phyloP scores from a whole-genome alignment of 2,329 filamentous ascomycete species.

The Aspergillus texensis region DNA sequence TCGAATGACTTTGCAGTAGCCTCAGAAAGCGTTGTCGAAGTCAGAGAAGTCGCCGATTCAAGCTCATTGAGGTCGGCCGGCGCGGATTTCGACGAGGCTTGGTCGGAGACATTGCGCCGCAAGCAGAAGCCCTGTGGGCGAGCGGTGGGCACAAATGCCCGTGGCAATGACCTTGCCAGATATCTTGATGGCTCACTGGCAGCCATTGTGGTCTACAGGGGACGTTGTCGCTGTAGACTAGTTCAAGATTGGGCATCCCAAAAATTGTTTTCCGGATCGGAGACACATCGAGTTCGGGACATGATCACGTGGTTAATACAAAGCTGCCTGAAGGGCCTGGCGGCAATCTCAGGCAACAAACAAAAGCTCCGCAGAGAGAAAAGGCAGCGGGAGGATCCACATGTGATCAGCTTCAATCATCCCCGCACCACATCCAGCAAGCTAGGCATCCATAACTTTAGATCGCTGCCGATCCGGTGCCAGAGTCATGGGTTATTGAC shows the following conservation, averaged over 20 bases:
- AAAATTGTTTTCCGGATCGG: constrained; percentile 36
- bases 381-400: constrained; percentile 13
- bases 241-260: constrained; percentile 19
- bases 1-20: constrained; percentile 51
- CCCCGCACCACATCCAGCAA: constrained; percentile 9
- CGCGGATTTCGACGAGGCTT: constrained; percentile 36
- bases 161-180: constrained; percentile 41
- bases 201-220: constrained; percentile 37
- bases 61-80: constrained; percentile 45
- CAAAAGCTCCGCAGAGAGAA: constrained; percentile 5
- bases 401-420: constrained; percentile 20
- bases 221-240: constrained; percentile 23
- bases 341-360: constrained; percentile 14
- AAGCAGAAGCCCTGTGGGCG: constrained; percentile 35
- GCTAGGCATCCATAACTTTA: constrained; percentile 11
- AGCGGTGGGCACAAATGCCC: constrained; percentile 35
- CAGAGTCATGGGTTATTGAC: constrained; percentile 14
- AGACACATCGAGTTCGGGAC: constrained; percentile 19
- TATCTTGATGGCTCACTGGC: constrained; percentile 43
- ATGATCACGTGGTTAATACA: constrained; percentile 17
- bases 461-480: constrained; percentile 17
- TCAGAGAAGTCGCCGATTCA: constrained; percentile 52
- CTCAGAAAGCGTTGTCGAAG: constrained; percentile 40
- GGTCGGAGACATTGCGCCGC: constrained; percentile 52
- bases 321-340: constrained; percentile 11